Percentiles rank a stretch among this genome's conserved stretches.
Evolutionary conservation across 192 early-diverging fungal genomes (phyloP).

Genomic region (Coemansia sp.): DNA sequence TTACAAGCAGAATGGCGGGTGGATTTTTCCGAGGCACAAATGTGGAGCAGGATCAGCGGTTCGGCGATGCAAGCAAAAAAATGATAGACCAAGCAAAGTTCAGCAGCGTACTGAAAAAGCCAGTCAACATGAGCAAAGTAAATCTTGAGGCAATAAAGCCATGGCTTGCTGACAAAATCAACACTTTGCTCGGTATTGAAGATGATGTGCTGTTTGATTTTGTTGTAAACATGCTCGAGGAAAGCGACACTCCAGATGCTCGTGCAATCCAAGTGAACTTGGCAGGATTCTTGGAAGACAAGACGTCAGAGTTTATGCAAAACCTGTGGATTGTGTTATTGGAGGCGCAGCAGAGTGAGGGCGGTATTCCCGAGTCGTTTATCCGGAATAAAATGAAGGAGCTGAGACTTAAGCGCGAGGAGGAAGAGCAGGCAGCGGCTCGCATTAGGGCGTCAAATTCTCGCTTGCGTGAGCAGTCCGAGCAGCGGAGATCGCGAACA

Average conservation of each 20-base stretch:
- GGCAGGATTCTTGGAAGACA: slow-evolving; percentile 88
- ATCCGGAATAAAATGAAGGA: slow-evolving; percentile 87
- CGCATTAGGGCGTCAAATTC: slow-evolving; percentile 15
- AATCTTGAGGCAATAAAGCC: slow-evolving; percentile 82
- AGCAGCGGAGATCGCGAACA: not conserved
- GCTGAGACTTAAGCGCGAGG: slow-evolving; percentile 52
- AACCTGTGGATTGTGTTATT: slow-evolving; percentile 88
- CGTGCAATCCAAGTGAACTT: slow-evolving; percentile 91
- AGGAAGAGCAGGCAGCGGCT: slow-evolving; percentile 25
- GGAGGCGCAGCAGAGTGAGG: slow-evolving; percentile 77
- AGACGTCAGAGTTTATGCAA: slow-evolving; percentile 76
- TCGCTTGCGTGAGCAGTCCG: slow-evolving; percentile 9
- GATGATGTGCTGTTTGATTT: slow-evolving; percentile 93
- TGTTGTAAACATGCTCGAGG: slow-evolving; percentile 80
- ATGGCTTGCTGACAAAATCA: slow-evolving; percentile 79
- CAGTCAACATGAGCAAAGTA: slow-evolving; percentile 77
- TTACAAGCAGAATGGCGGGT: slow-evolving; percentile 21
- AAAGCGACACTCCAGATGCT: slow-evolving; percentile 74
- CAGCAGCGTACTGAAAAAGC: slow-evolving; percentile 30
- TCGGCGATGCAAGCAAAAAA: slow-evolving; percentile 40
- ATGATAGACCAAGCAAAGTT: slow-evolving; percentile 24
- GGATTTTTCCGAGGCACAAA: slow-evolving; percentile 45
- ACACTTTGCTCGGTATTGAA: slow-evolving; percentile 80
- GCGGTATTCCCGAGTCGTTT: slow-evolving; percentile 84
- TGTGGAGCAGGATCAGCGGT: slow-evolving; percentile 48